Percentiles rank a stretch among this genome's conserved stretches.
phyloP scores from a whole-genome alignment of 2,329 filamentous ascomycete genomes.

The Cladosporium colombiae region DNA sequence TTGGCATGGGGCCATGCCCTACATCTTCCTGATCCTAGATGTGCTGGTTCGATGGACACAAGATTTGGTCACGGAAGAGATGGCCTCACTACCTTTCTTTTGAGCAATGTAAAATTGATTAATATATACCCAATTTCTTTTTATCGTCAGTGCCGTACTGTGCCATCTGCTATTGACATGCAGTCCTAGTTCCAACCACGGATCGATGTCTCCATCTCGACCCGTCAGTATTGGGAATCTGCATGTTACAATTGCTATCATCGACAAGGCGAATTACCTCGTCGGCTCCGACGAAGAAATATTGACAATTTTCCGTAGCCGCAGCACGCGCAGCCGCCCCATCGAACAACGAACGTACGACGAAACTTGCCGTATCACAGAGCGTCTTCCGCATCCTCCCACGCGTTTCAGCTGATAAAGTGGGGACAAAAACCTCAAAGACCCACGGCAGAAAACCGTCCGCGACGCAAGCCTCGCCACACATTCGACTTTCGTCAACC shows the following conservation, averaged over 20 bases:
- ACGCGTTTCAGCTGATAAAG: not conserved
- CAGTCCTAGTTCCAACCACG: not conserved
- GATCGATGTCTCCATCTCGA: not conserved
- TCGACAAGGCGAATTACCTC: not conserved
- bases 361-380: constrained; percentile 12
- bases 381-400: not conserved
- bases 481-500: not conserved
- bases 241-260: not conserved
- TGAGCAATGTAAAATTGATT: not conserved
- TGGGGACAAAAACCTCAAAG: not conserved
- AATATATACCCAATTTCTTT: not conserved
- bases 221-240: not conserved
- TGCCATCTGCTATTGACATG: not conserved
- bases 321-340: not conserved
- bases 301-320: not conserved
- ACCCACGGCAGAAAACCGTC: not conserved
- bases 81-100: not conserved
- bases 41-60: not conserved
- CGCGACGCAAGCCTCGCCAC: not conserved
- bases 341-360: not conserved
- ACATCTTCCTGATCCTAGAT: not conserved
- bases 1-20: not conserved
- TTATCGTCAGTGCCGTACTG: not conserved
- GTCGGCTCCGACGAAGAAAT: not conserved
- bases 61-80: not conserved